Base-by-base conservation (phyloP, 345 rosid species). In the Lepidium didymum region DNA sequence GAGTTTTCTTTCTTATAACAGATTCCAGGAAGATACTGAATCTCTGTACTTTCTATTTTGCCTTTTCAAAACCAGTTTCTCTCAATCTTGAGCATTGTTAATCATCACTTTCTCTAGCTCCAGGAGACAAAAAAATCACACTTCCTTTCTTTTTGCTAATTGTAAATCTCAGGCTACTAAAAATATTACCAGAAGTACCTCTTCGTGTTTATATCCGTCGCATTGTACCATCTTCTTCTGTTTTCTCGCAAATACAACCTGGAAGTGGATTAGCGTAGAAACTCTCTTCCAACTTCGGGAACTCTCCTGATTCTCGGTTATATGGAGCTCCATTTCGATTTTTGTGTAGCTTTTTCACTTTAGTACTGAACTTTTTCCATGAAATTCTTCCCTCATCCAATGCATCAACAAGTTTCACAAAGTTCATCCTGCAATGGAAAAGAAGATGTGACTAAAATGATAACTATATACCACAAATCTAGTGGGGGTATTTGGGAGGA, bases 271-370 rank as follows among this genome's bases (percentile, higher is more conserved):
- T 90, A 1, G 92, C 92, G 4, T 81, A 88, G 59, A 93, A 93
- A 71, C 94, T 93, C 77, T 93, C 98, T 75, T 92, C 97, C 47
- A 90, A 81, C 74, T 88, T 92, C 1, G 98, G 96, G 62, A 88
- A 81, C 69, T 90, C 96, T 37, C 96, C 96, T 2, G 76, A 64
- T 80, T 84, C 88, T 66, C 97, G 84, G 38, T 18, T 63, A 77
- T 82, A 87, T 7, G 97, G 98, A 53, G 78, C 90, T 71, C 98
- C 98, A 19, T 40, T 63, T 75, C 85, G 82, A 58, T 85, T 83
- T 76, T 62, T 66, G 80, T 93, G 94, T 60, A 90, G 92, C 78
- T 88, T 81, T 83, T 83, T 84, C 71, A 87, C 97, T 78, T 87
- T 74, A 13, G 94, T 83, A 56, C 92, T 85, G 79, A 93, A 93